Evolutionary conservation across 257 asterid species (phyloP), one percentile per base, ranked within the genome.

Genomic region (Osmanthus fragrans): DNA sequence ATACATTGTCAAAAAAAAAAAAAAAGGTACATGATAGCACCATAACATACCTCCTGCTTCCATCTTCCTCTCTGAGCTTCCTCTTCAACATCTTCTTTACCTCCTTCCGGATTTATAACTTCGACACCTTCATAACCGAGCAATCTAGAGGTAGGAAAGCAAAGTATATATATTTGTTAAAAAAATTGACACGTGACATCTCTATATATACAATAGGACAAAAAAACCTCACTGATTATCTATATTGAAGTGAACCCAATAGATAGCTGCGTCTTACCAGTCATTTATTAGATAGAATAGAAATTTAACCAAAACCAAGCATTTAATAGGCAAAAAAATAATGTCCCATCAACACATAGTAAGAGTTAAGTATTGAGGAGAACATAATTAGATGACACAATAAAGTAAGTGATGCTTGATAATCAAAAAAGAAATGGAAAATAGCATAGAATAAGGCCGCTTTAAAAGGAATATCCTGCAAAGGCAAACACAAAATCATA

Each of bases 61-160:
- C 91, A 89, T 81, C 94, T 89, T 71, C 94, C 94, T 80, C 73
- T 84, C 5, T 85, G 90, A 73, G 94, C 94, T 81, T 89, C 94
- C 77, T 80, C 85, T 77, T 79, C 94, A 8, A 89, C 89, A 65
- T 89, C 94, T 40, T 86, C 94, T 64, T 86, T 89, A 72, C 92
- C 88, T 79, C 94, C 94, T 65, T 89, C 94, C 0, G 94, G 94
- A 80, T 89, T 89, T 75, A 89, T 84, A 40, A 89, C 91, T 79
- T 89, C 94, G 73, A 89, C 77, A 7, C 94, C 94, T 82, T 89
- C 92, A 49, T 87, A 83, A 72, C 92, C 94, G 23, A 89, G 66
- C 80, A 87, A 8, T 60, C 94, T 89, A 81, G 47, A 86, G 33
- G 72, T 47, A 3, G 80, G 47, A 33, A 70, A 72, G 42, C 32